Conservation (phyloP, 1,139 yeast species). For the Blastobotrys serpentis region DNA sequence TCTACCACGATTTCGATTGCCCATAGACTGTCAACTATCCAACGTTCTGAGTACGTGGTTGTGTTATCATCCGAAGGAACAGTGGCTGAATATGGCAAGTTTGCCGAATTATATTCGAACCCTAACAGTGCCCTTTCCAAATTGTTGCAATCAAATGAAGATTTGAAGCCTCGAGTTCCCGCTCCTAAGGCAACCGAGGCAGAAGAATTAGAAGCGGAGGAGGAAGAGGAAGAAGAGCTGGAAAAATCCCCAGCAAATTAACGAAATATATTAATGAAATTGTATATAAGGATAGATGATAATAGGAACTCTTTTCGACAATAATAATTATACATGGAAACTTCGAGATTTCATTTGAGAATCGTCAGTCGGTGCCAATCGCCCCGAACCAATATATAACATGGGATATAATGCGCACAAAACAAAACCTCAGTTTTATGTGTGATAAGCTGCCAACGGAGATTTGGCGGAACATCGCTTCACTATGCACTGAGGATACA, state of each 20-base stretch:
- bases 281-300: conserved; percentile 3
- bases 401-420: no score
- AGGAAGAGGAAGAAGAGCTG: conserved; percentile 21
- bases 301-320: background rate
- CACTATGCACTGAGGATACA: no score
- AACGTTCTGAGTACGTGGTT: conserved; percentile 76
- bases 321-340: background rate
- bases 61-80: conserved; percentile 74
- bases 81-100: conserved; percentile 84
- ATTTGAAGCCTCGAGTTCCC: conserved; percentile 36
- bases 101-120: conserved; percentile 59
- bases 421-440: no score
- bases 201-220: conserved; percentile 25
- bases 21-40: conserved; percentile 84
- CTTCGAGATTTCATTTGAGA: no score
- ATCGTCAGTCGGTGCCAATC: no score
- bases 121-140: conserved; percentile 68
- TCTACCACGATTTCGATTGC: conserved; percentile 90
- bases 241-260: conserved; percentile 8
- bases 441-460: no score
- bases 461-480: no score
- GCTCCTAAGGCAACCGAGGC: conserved; percentile 19
- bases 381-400: no score
- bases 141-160: conserved; percentile 45
- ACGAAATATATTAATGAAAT: conserved; percentile 1